Percentiles rank a stretch among this genome's conserved stretches.
phyloP scores from a whole-genome alignment of 768 basidiomycete species.

The Serendipita indica region DNA sequence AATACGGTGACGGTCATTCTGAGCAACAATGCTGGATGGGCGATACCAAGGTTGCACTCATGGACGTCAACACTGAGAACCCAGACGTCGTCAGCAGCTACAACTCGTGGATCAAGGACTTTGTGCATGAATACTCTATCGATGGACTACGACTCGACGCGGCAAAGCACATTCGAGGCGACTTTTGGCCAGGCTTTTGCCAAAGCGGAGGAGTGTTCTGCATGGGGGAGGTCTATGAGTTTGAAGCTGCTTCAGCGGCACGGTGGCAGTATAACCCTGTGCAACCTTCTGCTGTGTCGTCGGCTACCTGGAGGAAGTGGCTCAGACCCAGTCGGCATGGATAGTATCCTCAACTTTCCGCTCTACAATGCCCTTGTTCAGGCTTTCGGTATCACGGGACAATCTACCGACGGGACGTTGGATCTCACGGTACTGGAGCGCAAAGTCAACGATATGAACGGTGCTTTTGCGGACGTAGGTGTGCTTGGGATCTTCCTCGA shows the following conservation, averaged over 20 bases:
- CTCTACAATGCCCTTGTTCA: constrained; percentile 46
- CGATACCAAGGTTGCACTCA: constrained; percentile 53
- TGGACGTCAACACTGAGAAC: constrained; percentile 67
- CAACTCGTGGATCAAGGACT: constrained; percentile 48
- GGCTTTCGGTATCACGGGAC: constrained; percentile 61
- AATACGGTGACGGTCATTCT: constrained; percentile 53
- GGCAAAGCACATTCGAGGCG: constrained; percentile 46
- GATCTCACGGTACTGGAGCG: background rate
- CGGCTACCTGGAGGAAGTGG: background rate
- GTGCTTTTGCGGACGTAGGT: constrained; percentile 21
- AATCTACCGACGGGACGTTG: background rate
- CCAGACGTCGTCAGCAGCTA: constrained; percentile 46
- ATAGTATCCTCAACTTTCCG: constrained; percentile 60
- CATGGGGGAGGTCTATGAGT: constrained; percentile 63
- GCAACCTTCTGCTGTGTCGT: background rate
- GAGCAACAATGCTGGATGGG: constrained; percentile 76
- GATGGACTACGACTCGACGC: constrained; percentile 82
- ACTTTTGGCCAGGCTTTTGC: constrained; percentile 68
- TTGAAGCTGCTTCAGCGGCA: constrained; percentile 24
- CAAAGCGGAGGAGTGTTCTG: constrained; percentile 68
- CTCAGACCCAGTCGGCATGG: constrained; percentile 32
- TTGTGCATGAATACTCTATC: constrained; percentile 57
- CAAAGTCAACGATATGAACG: background rate
- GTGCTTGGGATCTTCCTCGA: constrained; percentile 63
- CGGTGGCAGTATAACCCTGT: background rate